Conservation (phyloP, 257 asterid genomes). For the Euphrasia confusa region DNA sequence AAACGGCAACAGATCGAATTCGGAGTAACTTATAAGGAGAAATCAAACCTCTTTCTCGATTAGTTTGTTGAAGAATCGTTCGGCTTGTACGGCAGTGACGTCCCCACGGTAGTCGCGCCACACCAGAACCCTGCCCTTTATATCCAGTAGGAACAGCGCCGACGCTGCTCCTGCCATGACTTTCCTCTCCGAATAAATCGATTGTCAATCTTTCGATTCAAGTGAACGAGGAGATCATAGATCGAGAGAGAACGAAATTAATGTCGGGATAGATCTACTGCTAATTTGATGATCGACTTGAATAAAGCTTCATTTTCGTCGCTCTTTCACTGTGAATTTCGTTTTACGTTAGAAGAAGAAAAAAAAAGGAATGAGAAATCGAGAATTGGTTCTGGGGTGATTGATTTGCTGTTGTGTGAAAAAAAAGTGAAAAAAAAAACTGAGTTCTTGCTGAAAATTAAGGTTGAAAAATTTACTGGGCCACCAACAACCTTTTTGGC, state of each 20-base stretch:
- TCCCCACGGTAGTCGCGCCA: conserved; percentile 99
- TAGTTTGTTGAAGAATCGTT: conserved; percentile 79
- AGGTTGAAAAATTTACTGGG: too few species aligned
- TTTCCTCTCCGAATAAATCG: conserved; percentile 16
- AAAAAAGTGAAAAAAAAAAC: too few species aligned
- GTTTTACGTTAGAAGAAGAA: not conserved
- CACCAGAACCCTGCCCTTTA: conserved; percentile 84
- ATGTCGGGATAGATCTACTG: conserved; percentile 27
- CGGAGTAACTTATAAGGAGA: not conserved
- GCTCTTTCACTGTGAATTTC: conserved; percentile 3
- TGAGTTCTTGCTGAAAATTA: too few species aligned
- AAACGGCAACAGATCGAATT: not conserved
- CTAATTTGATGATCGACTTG: not conserved
- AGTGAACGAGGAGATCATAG: conserved; percentile 24
- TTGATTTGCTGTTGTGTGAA: too few species aligned
- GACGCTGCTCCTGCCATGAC: conserved; percentile 88
- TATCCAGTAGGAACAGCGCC: conserved; percentile 94
- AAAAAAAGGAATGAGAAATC: too few species aligned
- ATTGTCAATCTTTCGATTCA: conserved; percentile 17
- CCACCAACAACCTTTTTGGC: too few species aligned
- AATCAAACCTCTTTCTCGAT: conserved; percentile 67
- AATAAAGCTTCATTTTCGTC: conserved; percentile 18
- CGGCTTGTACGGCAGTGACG: conserved; percentile 75
- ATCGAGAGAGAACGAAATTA: conserved; percentile 19
- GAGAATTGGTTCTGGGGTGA: too few species aligned